These are phyloP conservation scores for Draba incana DNA, from an alignment of 345 rosid genomes.

Conservation along the genomic window DNA sequence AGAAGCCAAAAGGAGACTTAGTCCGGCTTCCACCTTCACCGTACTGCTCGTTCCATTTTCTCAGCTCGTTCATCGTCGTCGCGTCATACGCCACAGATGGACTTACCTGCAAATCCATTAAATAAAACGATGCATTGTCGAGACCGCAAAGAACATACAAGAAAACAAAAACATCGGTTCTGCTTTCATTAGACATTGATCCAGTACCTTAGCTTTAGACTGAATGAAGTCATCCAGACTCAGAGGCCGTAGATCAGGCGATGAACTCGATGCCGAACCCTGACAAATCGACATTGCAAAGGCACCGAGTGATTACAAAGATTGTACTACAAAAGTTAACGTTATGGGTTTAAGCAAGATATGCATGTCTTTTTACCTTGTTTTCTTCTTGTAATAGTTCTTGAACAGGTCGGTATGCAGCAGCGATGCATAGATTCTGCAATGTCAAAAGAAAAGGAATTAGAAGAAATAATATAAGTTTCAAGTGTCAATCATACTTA, in stretches of 20 bases:
- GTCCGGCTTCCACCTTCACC: conserved; percentile 95
- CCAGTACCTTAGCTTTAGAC: conserved; percentile 83
- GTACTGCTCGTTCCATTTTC: conserved; percentile 99
- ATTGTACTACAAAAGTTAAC: neutral
- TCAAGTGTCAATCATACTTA: neutral
- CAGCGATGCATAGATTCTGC: conserved; percentile 95
- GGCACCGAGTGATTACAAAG: neutral
- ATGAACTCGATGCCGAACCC: conserved; percentile 47
- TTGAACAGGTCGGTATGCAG: conserved; percentile 98
- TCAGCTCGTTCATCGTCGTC: conserved; percentile 86
- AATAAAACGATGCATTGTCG: neutral
- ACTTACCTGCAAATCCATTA: conserved; percentile 60
- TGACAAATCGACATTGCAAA: conserved; percentile 32
- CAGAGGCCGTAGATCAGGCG: conserved; percentile 63
- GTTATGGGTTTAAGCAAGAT: neutral
- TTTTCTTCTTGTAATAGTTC: conserved; percentile 83
- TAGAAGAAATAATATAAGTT: neutral
- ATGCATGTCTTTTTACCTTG: conserved; percentile 48
- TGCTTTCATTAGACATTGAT: conserved; percentile 2
- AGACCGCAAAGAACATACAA: neutral
- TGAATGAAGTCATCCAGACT: conserved; percentile 76
- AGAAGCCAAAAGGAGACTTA: conserved; percentile 86
- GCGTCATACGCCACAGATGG: conserved; percentile 93
- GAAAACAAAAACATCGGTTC: neutral
- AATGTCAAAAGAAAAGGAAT: conserved; percentile 20